Percentiles rank a stretch among this genome's conserved stretches.
phyloP scores from a whole-genome alignment of 164 flowering plant genomes.

The Protea cynaroides region DNA sequence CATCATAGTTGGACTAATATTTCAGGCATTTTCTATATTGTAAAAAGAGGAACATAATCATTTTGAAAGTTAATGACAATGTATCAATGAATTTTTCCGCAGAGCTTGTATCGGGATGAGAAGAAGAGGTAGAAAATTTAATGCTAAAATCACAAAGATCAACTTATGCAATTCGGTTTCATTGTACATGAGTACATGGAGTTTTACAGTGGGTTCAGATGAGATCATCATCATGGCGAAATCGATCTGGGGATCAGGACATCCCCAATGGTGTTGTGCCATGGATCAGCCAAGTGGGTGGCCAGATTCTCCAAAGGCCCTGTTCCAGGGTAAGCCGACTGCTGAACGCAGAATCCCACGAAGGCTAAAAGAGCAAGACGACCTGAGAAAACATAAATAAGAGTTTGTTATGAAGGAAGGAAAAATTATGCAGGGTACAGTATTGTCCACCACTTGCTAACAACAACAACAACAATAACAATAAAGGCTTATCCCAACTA shows the following conservation, averaged over 20 bases:
- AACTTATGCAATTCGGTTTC: slow-evolving; percentile 10
- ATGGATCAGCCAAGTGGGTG: slow-evolving; percentile 97
- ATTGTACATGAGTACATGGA: slow-evolving; percentile 19
- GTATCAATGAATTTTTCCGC: slow-evolving; percentile 6
- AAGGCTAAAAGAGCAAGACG: slow-evolving; percentile 93
- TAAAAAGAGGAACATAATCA: too few species aligned
- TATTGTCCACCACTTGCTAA: too few species aligned
- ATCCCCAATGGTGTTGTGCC: slow-evolving; percentile 98
- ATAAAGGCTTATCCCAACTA: not conserved
- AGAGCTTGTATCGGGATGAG: slow-evolving; percentile 8
- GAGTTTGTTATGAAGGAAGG: too few species aligned
- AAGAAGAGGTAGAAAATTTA: slow-evolving; percentile 1
- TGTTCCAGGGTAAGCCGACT: slow-evolving; percentile 93
- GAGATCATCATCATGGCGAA: slow-evolving; percentile 20
- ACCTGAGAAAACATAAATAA: slow-evolving; percentile 30
- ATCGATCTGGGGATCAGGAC: slow-evolving; percentile 60
- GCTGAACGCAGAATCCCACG: slow-evolving; percentile 90
- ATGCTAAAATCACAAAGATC: slow-evolving; percentile 7
- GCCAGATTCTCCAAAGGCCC: slow-evolving; percentile 99
- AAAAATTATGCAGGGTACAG: too few species aligned
- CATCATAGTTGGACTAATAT: slow-evolving; percentile 5
- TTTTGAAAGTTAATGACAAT: slow-evolving; percentile 1
- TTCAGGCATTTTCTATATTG: not conserved
- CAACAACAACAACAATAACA: not conserved
- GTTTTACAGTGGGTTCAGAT: slow-evolving; percentile 18